Base-by-base conservation (phyloP, 345 rosid species). In the Diplotaxis tenuifolia region DNA sequence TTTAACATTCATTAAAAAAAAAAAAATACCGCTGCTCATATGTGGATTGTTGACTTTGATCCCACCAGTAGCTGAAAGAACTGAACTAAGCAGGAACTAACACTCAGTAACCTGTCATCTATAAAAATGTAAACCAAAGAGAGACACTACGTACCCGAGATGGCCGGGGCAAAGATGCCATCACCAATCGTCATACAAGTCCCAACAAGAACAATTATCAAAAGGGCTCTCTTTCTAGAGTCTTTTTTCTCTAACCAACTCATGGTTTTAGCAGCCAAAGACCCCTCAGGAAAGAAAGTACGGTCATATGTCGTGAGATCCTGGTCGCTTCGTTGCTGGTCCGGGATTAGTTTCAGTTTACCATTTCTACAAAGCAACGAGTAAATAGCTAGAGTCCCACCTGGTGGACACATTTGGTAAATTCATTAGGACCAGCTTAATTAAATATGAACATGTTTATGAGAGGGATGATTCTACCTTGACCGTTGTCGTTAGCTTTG, bases 171-270 rank as follows among this genome's bases (percentile, higher is more conserved):
- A 64, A 95, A 89, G 74, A 95, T 90, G 53, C 99, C 99, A 75
- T 95, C 99, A 52, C 99, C 97, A 22, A 95, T 90, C 80, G 92
- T 83, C 94, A 88, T 95, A 82, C 97, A 95, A 73, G 96, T 90
- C 50, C 98, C 98, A 18, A 95, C 79, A 57, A 95, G 92, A 72
- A 92, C 99, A 63, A 86, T 78, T 54, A 86, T 34, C 8, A 90
- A 89, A 70, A 95, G 87, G 0, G 84, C 82, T 71, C 80, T 90
- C 81, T 83, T 95, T 80, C 92, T 86, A 4, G 76, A 84, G 14
- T 72, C 19, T 34, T 74, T 69, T 60, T 72, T 62, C 80, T 95
- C 99, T 68, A 95, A 74, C 99, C 99, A 95, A 54, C 82, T 80
- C 84, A 86, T 84, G 22, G 97, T 87, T 77, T 82, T 90, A 15